phyloP scores from a whole-genome alignment of 768 basidiomycete species.

The Chalciporus chontae region DNA sequence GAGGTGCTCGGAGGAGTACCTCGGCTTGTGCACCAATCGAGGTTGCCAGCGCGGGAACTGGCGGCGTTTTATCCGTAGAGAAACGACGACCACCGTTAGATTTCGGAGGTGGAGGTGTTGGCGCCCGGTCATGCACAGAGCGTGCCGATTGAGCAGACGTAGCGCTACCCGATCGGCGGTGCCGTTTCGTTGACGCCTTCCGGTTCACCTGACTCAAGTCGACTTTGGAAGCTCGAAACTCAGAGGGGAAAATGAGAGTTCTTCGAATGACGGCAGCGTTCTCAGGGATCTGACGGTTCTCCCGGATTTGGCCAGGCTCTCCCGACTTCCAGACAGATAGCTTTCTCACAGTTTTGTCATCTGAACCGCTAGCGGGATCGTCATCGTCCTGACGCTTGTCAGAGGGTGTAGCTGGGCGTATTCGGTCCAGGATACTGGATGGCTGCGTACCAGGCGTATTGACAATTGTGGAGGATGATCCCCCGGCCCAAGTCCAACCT shows the following conservation, averaged over 20 bases:
- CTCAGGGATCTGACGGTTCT: conserved; percentile 35
- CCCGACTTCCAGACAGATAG: conserved; percentile 19
- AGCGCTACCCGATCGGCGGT: conserved; percentile 61
- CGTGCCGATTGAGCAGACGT: conserved; percentile 59
- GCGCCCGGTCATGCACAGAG: conserved; percentile 77
- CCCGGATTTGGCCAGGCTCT: conserved; percentile 25
- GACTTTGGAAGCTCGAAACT: conserved; percentile 51
- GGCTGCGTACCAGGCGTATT: conserved; percentile 17
- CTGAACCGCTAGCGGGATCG: conserved; percentile 28
- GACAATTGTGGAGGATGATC: conserved; percentile 12
- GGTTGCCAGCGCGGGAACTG: conserved; percentile 61
- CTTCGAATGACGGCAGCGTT: conserved; percentile 60
- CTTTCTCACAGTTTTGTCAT: conserved; percentile 29
- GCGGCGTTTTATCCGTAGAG: conserved; percentile 63
- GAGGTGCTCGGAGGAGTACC: conserved; percentile 37
- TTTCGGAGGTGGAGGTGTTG: conserved; percentile 81
- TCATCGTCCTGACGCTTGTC: conserved; percentile 29
- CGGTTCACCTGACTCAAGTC: conserved; percentile 54
- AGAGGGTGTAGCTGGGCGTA: conserved; percentile 14
- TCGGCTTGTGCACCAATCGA: conserved; percentile 43
- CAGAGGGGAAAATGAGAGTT: conserved; percentile 77
- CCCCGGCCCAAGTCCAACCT: conserved; percentile 38
- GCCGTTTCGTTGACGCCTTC: conserved; percentile 46
- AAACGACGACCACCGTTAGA: conserved; percentile 53
- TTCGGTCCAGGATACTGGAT: conserved; percentile 10